phyloP scores from a whole-genome alignment of 2,329 filamentous ascomycete genomes.

The Neoscytalidium dimidiatum region DNA sequence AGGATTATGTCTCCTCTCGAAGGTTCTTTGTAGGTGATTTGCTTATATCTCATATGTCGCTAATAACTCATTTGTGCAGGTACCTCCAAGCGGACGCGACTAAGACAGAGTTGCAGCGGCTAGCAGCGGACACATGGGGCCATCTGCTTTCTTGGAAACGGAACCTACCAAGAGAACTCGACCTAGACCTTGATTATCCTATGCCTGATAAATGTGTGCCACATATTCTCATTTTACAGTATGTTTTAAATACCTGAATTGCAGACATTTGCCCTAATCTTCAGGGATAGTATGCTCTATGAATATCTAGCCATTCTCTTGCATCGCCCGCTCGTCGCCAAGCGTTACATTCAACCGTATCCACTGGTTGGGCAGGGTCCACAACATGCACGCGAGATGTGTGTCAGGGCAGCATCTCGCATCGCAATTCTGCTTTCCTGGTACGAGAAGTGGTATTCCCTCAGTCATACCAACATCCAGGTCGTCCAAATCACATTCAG shows the following conservation, averaged over 20 bases:
- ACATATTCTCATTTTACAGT: neutral
- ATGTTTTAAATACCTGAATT: neutral
- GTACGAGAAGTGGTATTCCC: slow-evolving; percentile 45
- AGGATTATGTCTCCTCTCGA: neutral
- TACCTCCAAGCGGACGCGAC: neutral
- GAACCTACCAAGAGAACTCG: neutral
- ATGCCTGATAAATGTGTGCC: neutral
- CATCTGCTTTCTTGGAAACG: neutral
- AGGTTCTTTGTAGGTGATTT: neutral
- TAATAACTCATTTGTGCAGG: neutral
- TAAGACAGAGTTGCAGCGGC: neutral
- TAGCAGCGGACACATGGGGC: neutral
- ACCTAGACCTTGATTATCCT: neutral
- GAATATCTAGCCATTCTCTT: slow-evolving; percentile 46
- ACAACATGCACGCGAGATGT: slow-evolving; percentile 45
- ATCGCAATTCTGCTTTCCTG: slow-evolving; percentile 42
- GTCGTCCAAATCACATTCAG: slow-evolving; percentile 48
- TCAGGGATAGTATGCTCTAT: slow-evolving; percentile 41
- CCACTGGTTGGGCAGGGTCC: slow-evolving; percentile 45
- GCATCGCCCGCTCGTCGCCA: slow-evolving; percentile 48
- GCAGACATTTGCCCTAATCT: neutral
- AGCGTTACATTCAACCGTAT: slow-evolving; percentile 44
- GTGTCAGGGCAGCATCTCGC: slow-evolving; percentile 42
- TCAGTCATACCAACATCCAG: slow-evolving; percentile 47
- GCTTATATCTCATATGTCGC: too few species aligned